phyloP scores from a whole-genome alignment of 208 protist genomes.

The Leishmania tarentolae region DNA sequence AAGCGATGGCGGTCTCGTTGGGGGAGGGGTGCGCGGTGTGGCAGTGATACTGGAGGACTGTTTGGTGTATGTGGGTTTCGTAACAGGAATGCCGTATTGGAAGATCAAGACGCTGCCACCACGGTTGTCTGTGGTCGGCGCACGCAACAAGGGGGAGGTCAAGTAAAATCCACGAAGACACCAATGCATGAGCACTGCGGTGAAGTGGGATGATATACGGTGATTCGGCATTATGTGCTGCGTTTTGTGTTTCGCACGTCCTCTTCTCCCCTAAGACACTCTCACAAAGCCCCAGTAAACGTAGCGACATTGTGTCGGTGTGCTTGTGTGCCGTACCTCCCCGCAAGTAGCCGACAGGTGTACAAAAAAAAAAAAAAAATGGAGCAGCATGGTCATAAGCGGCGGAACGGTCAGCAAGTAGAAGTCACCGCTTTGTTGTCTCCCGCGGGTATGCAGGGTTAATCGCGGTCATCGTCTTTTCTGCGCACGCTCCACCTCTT shows the following conservation, averaged over 20 bases:
- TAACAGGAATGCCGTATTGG: not conserved
- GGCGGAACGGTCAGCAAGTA: not conserved
- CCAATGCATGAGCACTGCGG: not conserved
- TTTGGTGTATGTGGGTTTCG: not conserved
- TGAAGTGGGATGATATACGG: not conserved
- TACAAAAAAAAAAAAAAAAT: too few relatives aligned
- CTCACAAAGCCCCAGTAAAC: not conserved
- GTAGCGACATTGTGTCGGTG: not conserved
- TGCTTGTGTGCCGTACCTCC: not conserved
- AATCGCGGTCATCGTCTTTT: not conserved
- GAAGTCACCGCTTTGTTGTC: not conserved
- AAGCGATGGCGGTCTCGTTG: not conserved
- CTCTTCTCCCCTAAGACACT: not conserved
- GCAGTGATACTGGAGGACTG: not conserved
- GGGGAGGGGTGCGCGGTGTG: not conserved
- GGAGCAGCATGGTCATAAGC: not conserved
- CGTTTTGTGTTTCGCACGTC: not conserved
- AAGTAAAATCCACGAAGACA: not conserved
- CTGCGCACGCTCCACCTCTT: not conserved
- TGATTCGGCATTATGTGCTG: not conserved
- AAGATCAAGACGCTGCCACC: not conserved
- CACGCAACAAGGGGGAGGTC: not conserved
- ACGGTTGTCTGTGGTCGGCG: not conserved
- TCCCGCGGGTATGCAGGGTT: not conserved
- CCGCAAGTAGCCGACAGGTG: not conserved